These are phyloP conservation scores for Fusarium kyushuense DNA, from an alignment of 2,329 filamentous ascomycete species.

Conservation along the genomic window DNA sequence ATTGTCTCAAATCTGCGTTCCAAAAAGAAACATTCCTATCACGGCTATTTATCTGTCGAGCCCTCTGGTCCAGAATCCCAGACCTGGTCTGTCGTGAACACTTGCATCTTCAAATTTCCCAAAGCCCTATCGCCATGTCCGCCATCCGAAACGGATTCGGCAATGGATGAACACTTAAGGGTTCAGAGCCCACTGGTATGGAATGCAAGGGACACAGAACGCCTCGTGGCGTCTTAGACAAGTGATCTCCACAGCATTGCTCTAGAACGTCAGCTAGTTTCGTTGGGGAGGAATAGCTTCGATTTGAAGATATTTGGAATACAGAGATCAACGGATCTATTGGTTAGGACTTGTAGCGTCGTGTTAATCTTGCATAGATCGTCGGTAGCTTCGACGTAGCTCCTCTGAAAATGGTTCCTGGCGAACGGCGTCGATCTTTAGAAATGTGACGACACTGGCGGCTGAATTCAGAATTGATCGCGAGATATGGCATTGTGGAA, in stretches of 20 bases:
- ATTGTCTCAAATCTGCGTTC: not conserved
- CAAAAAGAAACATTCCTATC: not conserved
- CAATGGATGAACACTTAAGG: conserved; percentile 14
- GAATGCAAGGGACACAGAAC: conserved; percentile 26
- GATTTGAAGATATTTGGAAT: conserved; percentile 20
- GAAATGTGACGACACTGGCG: conserved; percentile 26
- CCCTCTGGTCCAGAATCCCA: not conserved
- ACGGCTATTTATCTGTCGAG: conserved; percentile 12
- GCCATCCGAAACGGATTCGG: conserved; percentile 27
- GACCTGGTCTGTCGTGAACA: not conserved
- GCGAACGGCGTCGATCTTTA: conserved; percentile 9
- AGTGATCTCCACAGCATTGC: not conserved
- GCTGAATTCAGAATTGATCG: conserved; percentile 23
- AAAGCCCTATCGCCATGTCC: conserved; percentile 20
- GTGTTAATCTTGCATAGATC: conserved; percentile 10
- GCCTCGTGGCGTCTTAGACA: conserved; percentile 21
- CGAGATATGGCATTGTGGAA: not conserved
- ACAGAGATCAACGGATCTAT: not conserved
- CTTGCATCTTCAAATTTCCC: conserved; percentile 12
- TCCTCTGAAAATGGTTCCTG: conserved; percentile 15
- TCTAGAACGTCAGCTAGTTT: conserved; percentile 1
- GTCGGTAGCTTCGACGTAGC: conserved; percentile 5
- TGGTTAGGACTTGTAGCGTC: not conserved
- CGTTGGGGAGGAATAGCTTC: not conserved
- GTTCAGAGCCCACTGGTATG: conserved; percentile 24